Evolutionary conservation across 257 asterid genomes (phyloP), one percentile per base, ranked within the genome.

Genomic region (Nicotiana tabacum): DNA sequence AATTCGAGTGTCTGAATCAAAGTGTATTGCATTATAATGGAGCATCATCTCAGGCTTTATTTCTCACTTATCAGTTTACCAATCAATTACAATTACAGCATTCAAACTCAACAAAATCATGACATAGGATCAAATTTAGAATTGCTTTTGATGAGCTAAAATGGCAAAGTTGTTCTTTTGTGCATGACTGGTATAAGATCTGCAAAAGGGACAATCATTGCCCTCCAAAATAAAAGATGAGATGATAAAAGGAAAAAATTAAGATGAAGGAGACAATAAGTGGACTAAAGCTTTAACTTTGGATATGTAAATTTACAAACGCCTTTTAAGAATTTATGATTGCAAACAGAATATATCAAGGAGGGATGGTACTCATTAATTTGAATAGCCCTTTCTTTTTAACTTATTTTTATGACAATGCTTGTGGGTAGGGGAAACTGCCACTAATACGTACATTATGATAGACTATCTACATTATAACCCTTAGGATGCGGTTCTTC

Each of bases 281-380:
- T 84, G 89, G 86, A 46, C 78, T 70, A 74, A 86, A 88, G 81
- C 85, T 86, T 81, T 62, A 77, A 68, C 89, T 86, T 86, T 88
- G 69, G 53, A 6, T 61, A 56, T 15, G 58, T 76, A 80, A 65
- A 55, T 78, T n/a, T 79, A 80, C 78, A 85, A 82, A 82, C 65
- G 81, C 27, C 33, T 72, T 77, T 64, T 78, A 43, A 55, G 83
- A 76, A 81, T 79, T 39, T 66, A 85, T 78, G 51, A 82, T 82
- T 84, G 83, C 74, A 82, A 81, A 78, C 86, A 84, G 77, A 62
- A 86, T 53, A 69, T 83, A 64, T 66, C 70, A 62, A 65, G 46
- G 32, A 39, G 43, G 46, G 80, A 58, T 77, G 24, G 61, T 83
- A 82, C 68, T 58, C 9, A 76, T 78, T 62, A 55, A 66, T 51